Percentiles rank a stretch among this genome's conserved stretches.
Conservation (phyloP, 179 eudicot species). For the Gypsophila paniculata region DNA sequence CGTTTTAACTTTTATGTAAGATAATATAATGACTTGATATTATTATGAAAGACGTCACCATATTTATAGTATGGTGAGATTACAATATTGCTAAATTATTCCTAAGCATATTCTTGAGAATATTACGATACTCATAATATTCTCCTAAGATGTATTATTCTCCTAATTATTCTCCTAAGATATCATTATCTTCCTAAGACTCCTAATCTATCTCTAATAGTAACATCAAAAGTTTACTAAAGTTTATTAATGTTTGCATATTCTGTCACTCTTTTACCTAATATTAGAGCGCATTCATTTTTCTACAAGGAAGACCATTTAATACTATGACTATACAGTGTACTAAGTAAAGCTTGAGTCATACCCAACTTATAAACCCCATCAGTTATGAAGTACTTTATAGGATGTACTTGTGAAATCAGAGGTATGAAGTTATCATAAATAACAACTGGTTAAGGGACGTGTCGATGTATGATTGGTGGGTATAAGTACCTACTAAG, state of each 20-base stretch:
- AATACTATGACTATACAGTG: not conserved
- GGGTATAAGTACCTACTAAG: not conserved
- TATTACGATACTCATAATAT: no score
- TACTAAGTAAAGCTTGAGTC: not conserved
- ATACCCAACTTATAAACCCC: not conserved
- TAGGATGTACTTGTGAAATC: not conserved
- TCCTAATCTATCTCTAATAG: no score
- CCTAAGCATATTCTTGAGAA: no score
- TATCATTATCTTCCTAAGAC: no score
- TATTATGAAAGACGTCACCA: no score
- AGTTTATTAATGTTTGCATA: not conserved
- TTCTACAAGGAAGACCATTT: not conserved
- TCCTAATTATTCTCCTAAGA: no score
- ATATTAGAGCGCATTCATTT: not conserved
- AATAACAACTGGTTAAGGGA: not conserved
- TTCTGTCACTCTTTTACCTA: not conserved
- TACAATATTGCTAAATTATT: no score
- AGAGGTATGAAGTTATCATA: not conserved
- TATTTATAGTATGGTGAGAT: no score
- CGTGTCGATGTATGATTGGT: not conserved
- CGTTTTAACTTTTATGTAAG: no score
- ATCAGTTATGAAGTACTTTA: slow-evolving; percentile 1
- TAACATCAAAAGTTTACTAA: no score
- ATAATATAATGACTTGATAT: no score
- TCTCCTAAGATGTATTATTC: no score